Evolutionary conservation across 805 yeast species (phyloP), one percentile per base, ranked within the genome.

Genomic region (Saccharomycopsis vini): DNA sequence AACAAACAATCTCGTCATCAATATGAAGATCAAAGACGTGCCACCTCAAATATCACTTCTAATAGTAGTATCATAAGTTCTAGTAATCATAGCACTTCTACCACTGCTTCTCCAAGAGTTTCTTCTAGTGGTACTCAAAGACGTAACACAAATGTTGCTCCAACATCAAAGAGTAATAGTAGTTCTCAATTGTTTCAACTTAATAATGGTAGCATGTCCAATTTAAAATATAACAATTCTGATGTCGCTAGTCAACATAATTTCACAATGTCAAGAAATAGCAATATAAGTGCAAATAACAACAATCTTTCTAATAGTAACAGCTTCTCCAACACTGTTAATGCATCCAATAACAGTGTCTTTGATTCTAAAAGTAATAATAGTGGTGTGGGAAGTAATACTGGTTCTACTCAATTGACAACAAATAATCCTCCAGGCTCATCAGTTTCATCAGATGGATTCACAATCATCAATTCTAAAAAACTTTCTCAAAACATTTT

Each of bases 401-500:
- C 12, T 21, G 15, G n/a, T 4, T 22, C 21, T 12, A 13, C 23
- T n/a, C 7, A n/a, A 21, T n/a, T n/a, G 5, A 31, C 18, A 31
- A 31, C n/a, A 34, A 34, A 19, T 34, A 34, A 9, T 10, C 18
- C 18, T 34, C 37, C 9, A 7, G 23, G 12, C 19, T 18, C 23
- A 7, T n/a, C n/a, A n/a, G n/a, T n/a, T n/a, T 4, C 21, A 21
- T 22, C 36, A 29, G 43, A 40, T 5, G 43, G 26, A 12, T 16
- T 39, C 16, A n/a, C 26, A 5, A 18, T 24, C 22, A n/a, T 39
- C 34, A 31, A 6, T 23, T 13, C n/a, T 16, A 31, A 43, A 16
- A 28, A 28, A 9, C 26, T 32, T 32, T 26, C 33, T 12, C 13
- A 40, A 13, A 50, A 52, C n/a, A 48, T 45, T 13, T 30, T 21